Base-by-base conservation (phyloP, 257 asterid species). In the Solanum appendiculatum region DNA sequence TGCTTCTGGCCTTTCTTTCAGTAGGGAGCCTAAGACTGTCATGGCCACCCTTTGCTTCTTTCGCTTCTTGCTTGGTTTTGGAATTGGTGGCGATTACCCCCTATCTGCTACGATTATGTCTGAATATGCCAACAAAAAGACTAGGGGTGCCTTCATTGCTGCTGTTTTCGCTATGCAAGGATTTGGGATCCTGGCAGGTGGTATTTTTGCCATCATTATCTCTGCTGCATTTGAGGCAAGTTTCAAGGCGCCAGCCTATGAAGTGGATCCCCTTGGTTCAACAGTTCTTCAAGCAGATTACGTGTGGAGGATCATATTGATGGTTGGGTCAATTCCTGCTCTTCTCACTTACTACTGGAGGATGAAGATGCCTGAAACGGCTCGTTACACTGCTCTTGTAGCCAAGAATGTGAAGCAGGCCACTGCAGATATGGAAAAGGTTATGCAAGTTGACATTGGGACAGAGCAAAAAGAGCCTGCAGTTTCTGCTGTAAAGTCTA, bases 101-200 rank as follows among this genome's bases (percentile, higher is more conserved):
- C 93, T 93, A 51, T 93, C 96, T n/a, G 96, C 96, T 18, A 93
- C 96, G 33, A 93, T 93, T 86, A 93, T 93, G 96, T 92, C 96
- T 2, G 96, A 93, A 82, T 93, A 93, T 23, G 95, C 94, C 5
- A 93, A 91, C 34, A 93, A 93, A 91, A 93, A 93, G 42, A 93
- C 94, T 15, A 93, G 96, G 1, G 96, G 96, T 2, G 96, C 95
- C 7, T 93, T 93, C 33, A 87, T 93, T 37, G 94, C 94, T 0
- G 95, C 96, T 1, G 96, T 93, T 25, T 93, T 93, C 44, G 95
- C 96, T 0, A 93, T 93, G 96, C 96, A 93, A 86, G 96, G 95
- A 3, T 92, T 93, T 9, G 96, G 96, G 15, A 93, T 93, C 31
- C 46, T 93, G 11, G 91, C 90, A 1, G 95, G 94, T 5, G 96